These are phyloP conservation scores for Glycine latifolia DNA, from an alignment of 306 rosid genomes.

Conservation along the genomic window DNA sequence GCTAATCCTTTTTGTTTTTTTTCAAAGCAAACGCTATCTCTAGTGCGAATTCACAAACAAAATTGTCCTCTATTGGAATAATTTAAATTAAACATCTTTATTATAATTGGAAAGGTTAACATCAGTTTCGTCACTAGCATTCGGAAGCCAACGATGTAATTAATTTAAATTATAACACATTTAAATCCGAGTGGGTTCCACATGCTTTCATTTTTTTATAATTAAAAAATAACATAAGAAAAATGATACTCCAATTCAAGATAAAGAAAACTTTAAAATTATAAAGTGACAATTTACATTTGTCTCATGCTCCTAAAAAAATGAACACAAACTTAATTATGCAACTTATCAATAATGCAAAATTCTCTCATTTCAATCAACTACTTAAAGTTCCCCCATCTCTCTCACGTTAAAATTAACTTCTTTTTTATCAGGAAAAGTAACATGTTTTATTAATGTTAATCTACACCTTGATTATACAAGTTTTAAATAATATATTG, in stretches of 20 bases:
- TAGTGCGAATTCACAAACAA: conserved; percentile 17
- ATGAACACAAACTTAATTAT: too few species aligned
- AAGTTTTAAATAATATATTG: too few species aligned
- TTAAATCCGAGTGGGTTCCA: conserved; percentile 57
- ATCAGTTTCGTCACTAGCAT: conserved; percentile 41
- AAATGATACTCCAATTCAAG: background rate
- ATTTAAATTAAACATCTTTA: conserved; percentile 19
- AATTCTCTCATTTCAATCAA: too few species aligned
- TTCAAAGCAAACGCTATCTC: conserved; percentile 23
- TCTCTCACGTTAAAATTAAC: too few species aligned
- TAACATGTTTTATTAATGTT: too few species aligned
- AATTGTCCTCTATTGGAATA: conserved; percentile 43
- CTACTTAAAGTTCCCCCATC: too few species aligned
- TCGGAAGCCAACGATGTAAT: conserved; percentile 52
- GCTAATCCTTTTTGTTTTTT: conserved; percentile 26
- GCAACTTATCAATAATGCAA: too few species aligned
- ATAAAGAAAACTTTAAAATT: background rate
- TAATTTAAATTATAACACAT: conserved; percentile 36
- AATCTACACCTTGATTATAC: too few species aligned
- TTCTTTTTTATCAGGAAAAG: too few species aligned
- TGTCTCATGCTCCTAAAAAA: background rate
- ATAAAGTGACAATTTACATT: background rate
- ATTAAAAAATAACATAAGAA: background rate
- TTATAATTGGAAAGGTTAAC: conserved; percentile 46
- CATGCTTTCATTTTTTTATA: conserved; percentile 26